Evolutionary conservation across 129 eudicot species (phyloP).

Genomic region (Flaveria bidentis): DNA sequence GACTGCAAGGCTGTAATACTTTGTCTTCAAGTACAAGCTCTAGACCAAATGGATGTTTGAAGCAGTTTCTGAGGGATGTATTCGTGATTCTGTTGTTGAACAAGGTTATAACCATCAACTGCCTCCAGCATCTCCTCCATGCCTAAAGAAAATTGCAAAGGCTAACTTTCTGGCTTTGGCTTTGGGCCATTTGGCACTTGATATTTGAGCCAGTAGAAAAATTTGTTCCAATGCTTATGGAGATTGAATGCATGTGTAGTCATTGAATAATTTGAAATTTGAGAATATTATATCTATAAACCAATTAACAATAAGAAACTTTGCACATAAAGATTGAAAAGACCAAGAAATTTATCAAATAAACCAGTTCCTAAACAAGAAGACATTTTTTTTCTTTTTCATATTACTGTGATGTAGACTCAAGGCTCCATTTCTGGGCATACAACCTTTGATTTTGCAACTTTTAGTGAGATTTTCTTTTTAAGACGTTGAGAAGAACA

Average conservation of each 20-base stretch:
- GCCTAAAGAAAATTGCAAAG: not conserved
- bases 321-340: not conserved
- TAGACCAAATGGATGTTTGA: constrained; percentile 5
- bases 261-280: not conserved
- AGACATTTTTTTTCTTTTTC: not conserved
- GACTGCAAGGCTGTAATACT: not conserved
- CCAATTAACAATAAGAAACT: constrained; percentile 7
- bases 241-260: not conserved
- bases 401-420: not conserved
- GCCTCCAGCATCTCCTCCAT: not conserved
- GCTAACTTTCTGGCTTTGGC: not conserved
- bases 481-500: not conserved
- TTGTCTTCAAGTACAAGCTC: constrained; percentile 3
- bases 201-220: not conserved
- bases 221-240: not conserved
- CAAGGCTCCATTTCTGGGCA: not conserved
- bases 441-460: not conserved
- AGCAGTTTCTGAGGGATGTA: not conserved
- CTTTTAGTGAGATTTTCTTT: not conserved
- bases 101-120: constrained; percentile 12
- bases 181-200: constrained; percentile 1
- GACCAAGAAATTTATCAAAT: no score
- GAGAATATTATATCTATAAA: not conserved
- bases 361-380: no score
- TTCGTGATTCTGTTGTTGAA: not conserved